Conservation (phyloP, 1,284 basidiomycete genomes). For the Amylostereum chailletii region DNA sequence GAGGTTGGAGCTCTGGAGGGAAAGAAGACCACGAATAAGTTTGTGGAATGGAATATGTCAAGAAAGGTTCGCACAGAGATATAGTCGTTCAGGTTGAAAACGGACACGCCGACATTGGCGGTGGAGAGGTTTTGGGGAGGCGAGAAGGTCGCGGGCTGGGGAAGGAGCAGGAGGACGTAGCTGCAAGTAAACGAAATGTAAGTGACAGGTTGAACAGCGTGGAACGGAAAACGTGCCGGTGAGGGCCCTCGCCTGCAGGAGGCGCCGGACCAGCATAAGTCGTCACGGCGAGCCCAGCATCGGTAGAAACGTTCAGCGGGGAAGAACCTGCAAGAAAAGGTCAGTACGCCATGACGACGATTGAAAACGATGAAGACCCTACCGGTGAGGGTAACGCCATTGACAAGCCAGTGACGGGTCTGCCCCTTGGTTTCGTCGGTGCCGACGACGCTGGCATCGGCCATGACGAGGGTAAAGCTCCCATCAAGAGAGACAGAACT, state of each 20-base stretch:
- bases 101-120: conserved; percentile 37
- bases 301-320: conserved; percentile 30
- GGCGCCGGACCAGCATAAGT: conserved; percentile 70
- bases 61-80: conserved; percentile 28
- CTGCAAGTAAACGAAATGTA: conserved; percentile 23
- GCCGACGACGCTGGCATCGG: conserved; percentile 60
- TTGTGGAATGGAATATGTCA: neutral
- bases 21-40: conserved; percentile 1
- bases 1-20: conserved; percentile 38
- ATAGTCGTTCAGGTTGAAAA: conserved; percentile 46
- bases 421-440: conserved; percentile 41
- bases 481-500: conserved; percentile 31
- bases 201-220: neutral
- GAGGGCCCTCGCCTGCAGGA: conserved; percentile 56
- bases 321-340: conserved; percentile 21
- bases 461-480: conserved; percentile 61
- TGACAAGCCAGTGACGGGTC: conserved; percentile 78
- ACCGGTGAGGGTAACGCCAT: conserved; percentile 47
- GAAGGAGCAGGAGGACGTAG: conserved; percentile 61
- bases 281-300: conserved; percentile 47
- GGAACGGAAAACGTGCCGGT: conserved; percentile 38
- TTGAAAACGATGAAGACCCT: conserved; percentile 8
- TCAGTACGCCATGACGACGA: neutral
- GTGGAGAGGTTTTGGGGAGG: conserved; percentile 50
- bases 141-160: conserved; percentile 52